Conservation (phyloP, 2,329 filamentous ascomycete genomes). For the Cytospora schulzeri region DNA sequence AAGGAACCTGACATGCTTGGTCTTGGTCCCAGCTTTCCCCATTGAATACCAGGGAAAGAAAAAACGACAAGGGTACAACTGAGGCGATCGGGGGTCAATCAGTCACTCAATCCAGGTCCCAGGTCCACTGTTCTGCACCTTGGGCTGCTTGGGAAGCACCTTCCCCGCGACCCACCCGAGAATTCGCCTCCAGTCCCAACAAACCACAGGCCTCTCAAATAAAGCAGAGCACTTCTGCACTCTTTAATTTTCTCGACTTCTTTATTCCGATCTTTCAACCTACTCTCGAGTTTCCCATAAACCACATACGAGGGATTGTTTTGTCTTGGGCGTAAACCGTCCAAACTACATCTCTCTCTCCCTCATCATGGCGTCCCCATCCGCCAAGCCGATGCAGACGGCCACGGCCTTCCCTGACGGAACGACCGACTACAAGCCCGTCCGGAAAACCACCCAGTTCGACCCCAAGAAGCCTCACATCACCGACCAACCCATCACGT, state of each 20-base stretch:
- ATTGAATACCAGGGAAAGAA: neutral
- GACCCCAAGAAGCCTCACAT: slow-evolving; percentile 78
- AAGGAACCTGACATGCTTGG: neutral
- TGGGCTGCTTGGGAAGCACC: neutral
- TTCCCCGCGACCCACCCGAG: neutral
- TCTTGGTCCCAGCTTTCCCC: neutral
- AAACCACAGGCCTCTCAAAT: neutral
- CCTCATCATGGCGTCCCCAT: slow-evolving; percentile 38
- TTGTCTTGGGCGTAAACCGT: slow-evolving; percentile 12
- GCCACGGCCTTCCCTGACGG: slow-evolving; percentile 52
- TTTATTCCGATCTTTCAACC: neutral
- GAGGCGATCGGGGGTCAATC: neutral
- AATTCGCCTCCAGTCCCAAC: neutral
- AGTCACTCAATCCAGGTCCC: neutral
- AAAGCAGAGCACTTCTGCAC: slow-evolving; percentile 2
- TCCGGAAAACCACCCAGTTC: slow-evolving; percentile 42
- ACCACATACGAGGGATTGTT: slow-evolving; percentile 2
- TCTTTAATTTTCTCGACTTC: neutral
- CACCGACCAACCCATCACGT: slow-evolving; percentile 78
- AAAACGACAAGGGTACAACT: neutral
- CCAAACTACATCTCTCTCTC: neutral
- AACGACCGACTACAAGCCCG: slow-evolving; percentile 58
- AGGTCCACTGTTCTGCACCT: neutral
- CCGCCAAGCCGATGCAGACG: slow-evolving; percentile 40
- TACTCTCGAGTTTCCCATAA: slow-evolving; percentile 1